Base-by-base conservation (phyloP, 1,139 yeast species). In the Kodamaea sp. region DNA sequence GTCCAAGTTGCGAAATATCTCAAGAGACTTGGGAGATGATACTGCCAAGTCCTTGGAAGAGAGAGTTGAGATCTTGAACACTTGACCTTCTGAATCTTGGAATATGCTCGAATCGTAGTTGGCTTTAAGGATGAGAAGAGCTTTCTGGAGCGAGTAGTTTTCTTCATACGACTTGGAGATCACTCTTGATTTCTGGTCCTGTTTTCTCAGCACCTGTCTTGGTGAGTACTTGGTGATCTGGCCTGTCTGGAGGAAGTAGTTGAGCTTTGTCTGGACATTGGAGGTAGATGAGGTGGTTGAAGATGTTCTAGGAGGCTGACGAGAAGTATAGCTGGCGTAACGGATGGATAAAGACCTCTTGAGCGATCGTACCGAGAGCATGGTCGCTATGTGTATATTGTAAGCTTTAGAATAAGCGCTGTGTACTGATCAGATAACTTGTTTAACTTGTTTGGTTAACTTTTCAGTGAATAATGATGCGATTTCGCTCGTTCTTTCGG, bases 1-100 rank as follows among this genome's bases (percentile, higher is more conserved):
- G 36, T 57, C 41, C 22, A 70, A 39, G 28, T 59, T 61, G 15
- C 59, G 50, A 47, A 67, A 69, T 6, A 70, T 48, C 2, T 43
- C 38, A 19, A 51, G 35, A 18, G 67, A 55, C 31, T 28, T 46
- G 4, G 50, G 47, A 7, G 58, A 49, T 4, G 43, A 34, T 8
- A 51, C 46, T n/a, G 45, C 46, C 35, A 66, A 41, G 38, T 63
- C 66, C 4, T 35, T 34, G 3, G 61, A 47, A 12, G 34, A 33
- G 8, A 61, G 38, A 7, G 39, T 37, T 18, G 48, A 41, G 11
- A 59, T 31, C 25, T 49, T 33, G 16, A 61, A 46, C 5, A 30
- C 29, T 10, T 47, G 39, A 5, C 65, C 65, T 6, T 44, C 28
- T 6, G 41, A 37, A 22, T 48, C 45, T 25, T 53, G 59, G 15